phyloP scores from a whole-genome alignment of 2,329 filamentous ascomycete species.

The Monilinia fructigena region DNA sequence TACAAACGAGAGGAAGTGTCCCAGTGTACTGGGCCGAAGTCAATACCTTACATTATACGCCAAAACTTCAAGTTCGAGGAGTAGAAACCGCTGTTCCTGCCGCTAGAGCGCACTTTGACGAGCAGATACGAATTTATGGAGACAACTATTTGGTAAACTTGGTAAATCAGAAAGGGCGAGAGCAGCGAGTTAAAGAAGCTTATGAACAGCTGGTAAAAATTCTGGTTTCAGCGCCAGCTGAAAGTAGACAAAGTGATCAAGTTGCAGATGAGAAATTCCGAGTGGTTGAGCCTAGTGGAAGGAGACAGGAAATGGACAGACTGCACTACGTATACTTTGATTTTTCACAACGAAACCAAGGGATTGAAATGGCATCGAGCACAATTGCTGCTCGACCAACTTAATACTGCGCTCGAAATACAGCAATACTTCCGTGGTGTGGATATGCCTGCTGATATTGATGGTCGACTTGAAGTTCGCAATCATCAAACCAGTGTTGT shows the following conservation, averaged over 20 bases:
- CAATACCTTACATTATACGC: constrained; percentile 88
- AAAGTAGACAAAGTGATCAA: constrained; percentile 63
- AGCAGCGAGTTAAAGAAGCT: constrained; percentile 83
- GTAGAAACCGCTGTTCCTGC: constrained; percentile 78
- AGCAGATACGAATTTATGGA: constrained; percentile 90
- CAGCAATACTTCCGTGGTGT: constrained; percentile 93
- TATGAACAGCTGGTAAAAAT: constrained; percentile 87
- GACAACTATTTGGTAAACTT: constrained; percentile 97
- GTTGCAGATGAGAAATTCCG: constrained; percentile 78
- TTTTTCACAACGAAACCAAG: constrained; percentile 97
- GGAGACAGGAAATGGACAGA: constrained; percentile 66
- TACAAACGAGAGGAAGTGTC: constrained; percentile 94
- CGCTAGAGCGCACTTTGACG: constrained; percentile 82
- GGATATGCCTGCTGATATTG: constrained; percentile 71
- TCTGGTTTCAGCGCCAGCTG: constrained; percentile 66
- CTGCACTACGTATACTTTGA: constrained; percentile 98
- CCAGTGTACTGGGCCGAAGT: constrained; percentile 96
- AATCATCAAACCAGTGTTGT: constrained; percentile 85
- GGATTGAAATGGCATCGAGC: constrained; percentile 91
- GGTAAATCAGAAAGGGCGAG: constrained; percentile 93
- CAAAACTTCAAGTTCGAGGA: constrained; percentile 82
- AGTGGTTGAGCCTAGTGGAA: constrained; percentile 65
- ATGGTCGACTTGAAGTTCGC: constrained; percentile 75
- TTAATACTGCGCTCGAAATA: constrained; percentile 70
- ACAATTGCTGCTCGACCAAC: constrained; percentile 77